A percentile compares a stretch with the other conserved stretches of the same genome.
Evolutionary conservation across 169 alveolate genomes (phyloP).

Genomic region (Plasmodium cynomolgi): DNA sequence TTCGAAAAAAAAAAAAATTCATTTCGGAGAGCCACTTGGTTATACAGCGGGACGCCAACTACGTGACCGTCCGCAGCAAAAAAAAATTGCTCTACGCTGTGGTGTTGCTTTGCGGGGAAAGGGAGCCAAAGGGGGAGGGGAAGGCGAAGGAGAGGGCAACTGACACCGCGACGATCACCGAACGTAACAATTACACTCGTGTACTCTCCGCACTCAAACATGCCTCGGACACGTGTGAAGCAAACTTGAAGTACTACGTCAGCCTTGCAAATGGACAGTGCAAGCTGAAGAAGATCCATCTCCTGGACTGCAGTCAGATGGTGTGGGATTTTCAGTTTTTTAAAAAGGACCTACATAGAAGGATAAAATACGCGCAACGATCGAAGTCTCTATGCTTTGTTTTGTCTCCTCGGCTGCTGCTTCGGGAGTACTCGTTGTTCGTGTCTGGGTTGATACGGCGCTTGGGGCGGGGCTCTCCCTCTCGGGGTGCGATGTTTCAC

Average conservation of each 20-base stretch:
- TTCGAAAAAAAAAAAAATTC: not conserved
- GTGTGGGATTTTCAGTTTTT: constrained; percentile 20
- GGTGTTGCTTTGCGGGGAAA: not conserved
- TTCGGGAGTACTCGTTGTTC: not conserved
- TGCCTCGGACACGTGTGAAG: not conserved
- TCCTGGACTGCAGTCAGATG: constrained; percentile 3
- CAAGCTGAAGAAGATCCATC: not conserved
- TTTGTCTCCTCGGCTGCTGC: not conserved
- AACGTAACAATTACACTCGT: not conserved
- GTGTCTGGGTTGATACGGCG: not conserved
- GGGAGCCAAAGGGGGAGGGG: not conserved
- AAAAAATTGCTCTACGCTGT: constrained; percentile 17
- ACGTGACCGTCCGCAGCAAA: not conserved
- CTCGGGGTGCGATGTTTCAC: not conserved
- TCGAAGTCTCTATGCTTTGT: constrained; percentile 19
- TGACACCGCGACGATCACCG: not conserved
- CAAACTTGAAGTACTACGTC: not conserved
- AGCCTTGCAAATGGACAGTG: not conserved
- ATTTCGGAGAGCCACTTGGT: not conserved
- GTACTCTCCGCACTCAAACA: constrained; percentile 6
- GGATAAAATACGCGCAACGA: not conserved
- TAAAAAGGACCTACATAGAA: constrained; percentile 2
- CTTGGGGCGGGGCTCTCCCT: not conserved
- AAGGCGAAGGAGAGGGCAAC: not conserved
- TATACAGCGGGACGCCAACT: constrained; percentile 1